A percentile compares a stretch with the other conserved stretches of the same genome.
Conservation (phyloP, 2,329 filamentous ascomycete species). For the Trichoderma sp. region DNA sequence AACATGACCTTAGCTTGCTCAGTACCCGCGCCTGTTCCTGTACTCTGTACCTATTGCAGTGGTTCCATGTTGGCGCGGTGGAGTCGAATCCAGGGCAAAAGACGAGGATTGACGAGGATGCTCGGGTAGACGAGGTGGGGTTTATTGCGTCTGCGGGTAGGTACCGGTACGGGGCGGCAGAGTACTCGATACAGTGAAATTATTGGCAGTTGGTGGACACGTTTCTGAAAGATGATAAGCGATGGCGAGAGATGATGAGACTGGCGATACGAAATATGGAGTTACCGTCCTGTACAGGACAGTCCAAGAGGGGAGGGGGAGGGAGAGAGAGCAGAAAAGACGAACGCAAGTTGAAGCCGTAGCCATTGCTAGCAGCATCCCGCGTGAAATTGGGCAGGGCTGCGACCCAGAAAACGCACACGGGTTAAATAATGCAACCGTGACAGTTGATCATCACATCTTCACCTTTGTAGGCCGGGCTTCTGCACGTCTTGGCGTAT, state of each 20-base stretch:
- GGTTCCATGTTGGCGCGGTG: neutral
- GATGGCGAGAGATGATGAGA: constrained; percentile 6
- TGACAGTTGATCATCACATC: neutral
- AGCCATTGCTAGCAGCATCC: neutral
- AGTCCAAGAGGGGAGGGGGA: neutral
- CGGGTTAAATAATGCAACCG: neutral
- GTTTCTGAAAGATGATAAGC: constrained; percentile 18
- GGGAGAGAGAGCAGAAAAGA: neutral
- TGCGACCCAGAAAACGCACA: neutral
- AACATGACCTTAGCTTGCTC: neutral
- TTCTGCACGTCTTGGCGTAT: neutral
- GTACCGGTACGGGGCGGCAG: neutral
- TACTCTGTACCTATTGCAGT: neutral
- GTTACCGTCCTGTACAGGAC: neutral
- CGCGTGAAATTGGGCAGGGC: neutral
- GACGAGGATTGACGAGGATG: constrained; percentile 3
- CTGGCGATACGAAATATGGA: neutral
- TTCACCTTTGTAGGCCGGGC: neutral
- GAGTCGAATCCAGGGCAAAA: neutral
- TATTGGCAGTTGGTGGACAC: neutral
- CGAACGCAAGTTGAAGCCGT: neutral
- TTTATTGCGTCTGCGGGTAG: neutral
- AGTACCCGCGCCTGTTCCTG: neutral
- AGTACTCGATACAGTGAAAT: neutral
- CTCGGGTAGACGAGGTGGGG: neutral